Conservation (phyloP, 2,329 filamentous ascomycete species). For the Talaromyces rugulosus region DNA sequence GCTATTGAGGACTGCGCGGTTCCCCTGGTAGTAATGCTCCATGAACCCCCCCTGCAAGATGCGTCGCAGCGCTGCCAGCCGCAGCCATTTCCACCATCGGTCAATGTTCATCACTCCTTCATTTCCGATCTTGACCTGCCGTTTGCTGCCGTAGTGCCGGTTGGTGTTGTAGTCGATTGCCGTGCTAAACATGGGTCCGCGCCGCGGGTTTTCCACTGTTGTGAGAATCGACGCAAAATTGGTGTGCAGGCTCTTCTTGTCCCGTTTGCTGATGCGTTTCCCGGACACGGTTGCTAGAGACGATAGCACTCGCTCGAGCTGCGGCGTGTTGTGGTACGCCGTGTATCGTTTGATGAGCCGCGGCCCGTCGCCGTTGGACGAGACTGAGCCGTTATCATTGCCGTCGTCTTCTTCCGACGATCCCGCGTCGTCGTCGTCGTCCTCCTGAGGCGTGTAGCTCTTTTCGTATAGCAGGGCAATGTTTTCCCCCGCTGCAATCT, state of each 20-base stretch:
- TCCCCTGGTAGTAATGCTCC: slow-evolving; percentile 58
- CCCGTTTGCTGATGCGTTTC: slow-evolving; percentile 61
- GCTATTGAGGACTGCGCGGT: slow-evolving; percentile 57
- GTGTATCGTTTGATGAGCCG: slow-evolving; percentile 61
- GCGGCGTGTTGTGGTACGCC: slow-evolving; percentile 60
- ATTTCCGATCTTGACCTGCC: slow-evolving; percentile 56
- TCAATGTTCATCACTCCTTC: slow-evolving; percentile 62
- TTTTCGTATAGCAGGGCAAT: slow-evolving; percentile 82
- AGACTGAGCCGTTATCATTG: slow-evolving; percentile 14
- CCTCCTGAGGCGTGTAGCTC: slow-evolving; percentile 55
- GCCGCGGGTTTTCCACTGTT: slow-evolving; percentile 62
- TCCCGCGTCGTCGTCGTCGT: slow-evolving; percentile 54
- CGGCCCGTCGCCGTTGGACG: slow-evolving; percentile 33
- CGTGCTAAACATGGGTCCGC: slow-evolving; percentile 63
- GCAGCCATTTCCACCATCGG: slow-evolving; percentile 69
- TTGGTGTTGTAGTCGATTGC: slow-evolving; percentile 60
- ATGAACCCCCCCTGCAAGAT: slow-evolving; percentile 60
- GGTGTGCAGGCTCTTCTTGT: slow-evolving; percentile 62
- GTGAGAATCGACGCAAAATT: slow-evolving; percentile 64
- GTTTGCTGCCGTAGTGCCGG: slow-evolving; percentile 57
- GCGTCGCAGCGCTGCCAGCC: slow-evolving; percentile 58
- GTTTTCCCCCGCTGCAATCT: slow-evolving; percentile 72
- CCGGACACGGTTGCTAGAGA: slow-evolving; percentile 58
- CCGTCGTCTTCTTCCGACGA: slow-evolving; percentile 41
- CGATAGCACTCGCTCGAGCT: slow-evolving; percentile 57